Evolutionary conservation across 371 early-diverging fungal species (phyloP), one percentile per base, ranked within the genome.

Genomic region (Nosema muscidifuracis): DNA sequence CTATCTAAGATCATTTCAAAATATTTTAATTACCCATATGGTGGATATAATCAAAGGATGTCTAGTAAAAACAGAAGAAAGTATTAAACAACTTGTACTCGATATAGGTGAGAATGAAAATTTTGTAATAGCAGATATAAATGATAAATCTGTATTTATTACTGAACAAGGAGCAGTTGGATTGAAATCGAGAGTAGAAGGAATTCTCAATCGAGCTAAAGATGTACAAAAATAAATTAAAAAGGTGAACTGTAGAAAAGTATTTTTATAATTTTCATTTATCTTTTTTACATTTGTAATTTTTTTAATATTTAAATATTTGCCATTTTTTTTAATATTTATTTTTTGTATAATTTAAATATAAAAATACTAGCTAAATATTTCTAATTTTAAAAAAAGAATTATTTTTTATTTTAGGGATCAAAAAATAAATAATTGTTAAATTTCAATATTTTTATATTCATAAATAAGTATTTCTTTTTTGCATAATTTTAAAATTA

Each of bases 71-170:
- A 80, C 81, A 57, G 81, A 83, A 43, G 80, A 81, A 50, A 77
- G 78, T 28, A 72, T 83, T 12, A 80, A 81, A 66, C 79, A 83
- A 73, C 73, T 83, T 7, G 67, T 83, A 15, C 4, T 73, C 4
- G 65, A 75, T 18, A 62, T 83, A n/a, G 76, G 75, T 24, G 76
- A 81, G 61, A 61, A 74, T 34, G 73, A 80, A 30, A 80, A 78
- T 57, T 83, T 81, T 73, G 51, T 83, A 36, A 80, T 83, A 57
- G 74, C 76, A 53, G 80, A 83, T 57, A 76, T 81, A 67, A 74
- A 80, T 57, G 81, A 81, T 42, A 74, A 22, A 34, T 34, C 55
- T 2, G 43, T 83, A 3, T 83, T 83, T 65, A 73, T 83, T 44
- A 79, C 81, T 15, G 36, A 58, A 13, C 67, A 78, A 24, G 81